Base-by-base conservation (phyloP, 1,284 basidiomycete genomes). In the Rhodofomes roseus region DNA sequence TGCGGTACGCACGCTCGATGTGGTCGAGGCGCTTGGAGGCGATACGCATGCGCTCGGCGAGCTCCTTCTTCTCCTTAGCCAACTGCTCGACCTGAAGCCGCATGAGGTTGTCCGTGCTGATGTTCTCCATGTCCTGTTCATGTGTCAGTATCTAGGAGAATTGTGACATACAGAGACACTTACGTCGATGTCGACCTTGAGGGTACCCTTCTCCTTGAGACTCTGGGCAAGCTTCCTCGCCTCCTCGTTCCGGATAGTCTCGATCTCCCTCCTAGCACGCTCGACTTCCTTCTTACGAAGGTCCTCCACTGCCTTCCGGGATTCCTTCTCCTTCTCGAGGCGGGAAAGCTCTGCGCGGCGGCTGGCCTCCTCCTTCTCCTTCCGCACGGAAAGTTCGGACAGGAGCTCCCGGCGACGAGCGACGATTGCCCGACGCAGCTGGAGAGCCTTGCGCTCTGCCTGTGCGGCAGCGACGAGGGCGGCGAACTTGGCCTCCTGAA, bases 21-120 rank as follows among this genome's bases (percentile, higher is more conserved):
- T 99, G 96, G 71, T 99, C 96, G 69, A 98, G 87, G 34, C 95
- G 91, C 77, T 98, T 98, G 59, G 89, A 76, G 57, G 92, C 84
- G 64, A 96, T 85, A 39, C 95, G 89, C 61, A 98, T 81, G 27
- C 90, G 86, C 69, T 96, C 92, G 63, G 83, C 85, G 65, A 94
- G 81, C 67, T 96, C 92, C 68, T 88, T 90, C 84, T 97, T 97
- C 79, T 98, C 96, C 78, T 97, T 98, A 78, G 98, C 96, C 58
- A 97, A 82, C 71, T 97, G 94, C 67, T 93, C 88, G 55, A 98
- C 95, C 74, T 98, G 95, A 67, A 98, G 85, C 56, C 86, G 86
- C 73, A 98, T 92, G 62, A 99, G 85, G 64, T 89, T 88, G 70
- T 93, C 89, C 9, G 95, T 95, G 74, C 95, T 94, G 65, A 95